A percentile compares a stretch with the other conserved stretches of the same genome.
Evolutionary conservation across 495 filamentous ascomycete species (phyloP).

Genomic region (Daldinia grandis): DNA sequence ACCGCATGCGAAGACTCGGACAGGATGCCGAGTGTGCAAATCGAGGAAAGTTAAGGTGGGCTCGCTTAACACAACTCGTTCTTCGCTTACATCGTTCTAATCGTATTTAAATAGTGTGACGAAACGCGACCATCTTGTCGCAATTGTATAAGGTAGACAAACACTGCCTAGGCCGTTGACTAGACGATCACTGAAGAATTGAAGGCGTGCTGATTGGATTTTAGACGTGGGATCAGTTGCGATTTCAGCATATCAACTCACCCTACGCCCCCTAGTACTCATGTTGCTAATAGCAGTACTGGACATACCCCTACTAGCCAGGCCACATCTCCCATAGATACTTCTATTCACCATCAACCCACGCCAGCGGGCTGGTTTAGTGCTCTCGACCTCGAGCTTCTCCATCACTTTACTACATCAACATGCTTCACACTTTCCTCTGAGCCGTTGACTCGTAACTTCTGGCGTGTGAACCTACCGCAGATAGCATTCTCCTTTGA

Average conservation of each 20-base stretch:
- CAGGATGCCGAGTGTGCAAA: slow-evolving; percentile 39
- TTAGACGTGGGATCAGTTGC: slow-evolving; percentile 32
- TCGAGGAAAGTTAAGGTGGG: slow-evolving; percentile 38
- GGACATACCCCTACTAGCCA: slow-evolving; percentile 13
- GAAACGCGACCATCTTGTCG: slow-evolving; percentile 37
- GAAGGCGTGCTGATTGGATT: slow-evolving; percentile 11
- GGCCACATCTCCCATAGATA: slow-evolving; percentile 10
- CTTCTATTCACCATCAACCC: slow-evolving; percentile 6
- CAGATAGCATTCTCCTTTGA: slow-evolving; percentile 56
- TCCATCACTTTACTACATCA: slow-evolving; percentile 37
- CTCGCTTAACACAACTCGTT: neutral
- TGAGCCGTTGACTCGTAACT: slow-evolving; percentile 35
- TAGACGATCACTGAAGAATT: neutral
- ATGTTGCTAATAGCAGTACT: neutral
- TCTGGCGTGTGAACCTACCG: slow-evolving; percentile 52
- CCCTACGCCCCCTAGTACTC: neutral
- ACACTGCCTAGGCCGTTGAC: neutral
- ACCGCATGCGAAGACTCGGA: slow-evolving; percentile 39
- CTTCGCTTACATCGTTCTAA: slow-evolving; percentile 10
- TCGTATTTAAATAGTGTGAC: slow-evolving; percentile 25
- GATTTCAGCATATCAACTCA: slow-evolving; percentile 28
- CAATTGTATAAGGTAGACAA: slow-evolving; percentile 31
- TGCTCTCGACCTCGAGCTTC: slow-evolving; percentile 35
- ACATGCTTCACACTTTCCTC: slow-evolving; percentile 34
- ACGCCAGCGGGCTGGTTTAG: slow-evolving; percentile 23